Percentiles rank a stretch among this genome's conserved stretches.
Evolutionary conservation across 345 rosid genomes (phyloP).

Genomic region (Gossypium arboreum): DNA sequence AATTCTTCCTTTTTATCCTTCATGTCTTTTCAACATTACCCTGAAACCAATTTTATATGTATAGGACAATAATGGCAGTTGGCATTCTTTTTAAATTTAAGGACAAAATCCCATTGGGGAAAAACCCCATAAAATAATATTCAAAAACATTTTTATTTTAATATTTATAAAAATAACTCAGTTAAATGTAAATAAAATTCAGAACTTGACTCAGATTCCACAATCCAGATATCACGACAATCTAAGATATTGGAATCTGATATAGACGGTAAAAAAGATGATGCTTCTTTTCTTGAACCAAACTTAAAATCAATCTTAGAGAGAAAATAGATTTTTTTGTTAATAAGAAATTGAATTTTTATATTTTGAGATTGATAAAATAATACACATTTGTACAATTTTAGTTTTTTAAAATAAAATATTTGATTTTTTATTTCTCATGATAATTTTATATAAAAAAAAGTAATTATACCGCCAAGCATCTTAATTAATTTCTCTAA

Average conservation of each 20-base stretch:
- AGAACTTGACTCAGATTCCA: neutral
- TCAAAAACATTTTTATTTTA: neutral
- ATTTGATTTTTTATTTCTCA: neutral
- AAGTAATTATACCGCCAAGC: neutral
- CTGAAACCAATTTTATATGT: neutral
- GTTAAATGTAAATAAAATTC: neutral
- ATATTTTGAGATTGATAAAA: too few species aligned
- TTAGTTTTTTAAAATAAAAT: neutral
- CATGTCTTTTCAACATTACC: neutral
- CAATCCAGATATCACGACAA: neutral
- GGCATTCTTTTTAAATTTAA: neutral
- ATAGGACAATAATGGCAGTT: neutral
- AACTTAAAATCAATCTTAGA: neutral
- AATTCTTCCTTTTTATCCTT: neutral
- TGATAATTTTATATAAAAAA: too few species aligned
- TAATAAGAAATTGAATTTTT: too few species aligned
- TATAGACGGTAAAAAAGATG: neutral
- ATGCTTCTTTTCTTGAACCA: neutral
- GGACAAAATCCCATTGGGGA: neutral
- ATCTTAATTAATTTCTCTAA: neutral
- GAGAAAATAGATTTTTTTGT: neutral
- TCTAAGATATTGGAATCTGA: neutral
- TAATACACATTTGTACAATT: too few species aligned
- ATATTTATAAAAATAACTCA: neutral
- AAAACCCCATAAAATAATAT: neutral